These are phyloP conservation scores for Piper betle DNA, from an alignment of 164 flowering plant genomes.

Conservation along the genomic window DNA sequence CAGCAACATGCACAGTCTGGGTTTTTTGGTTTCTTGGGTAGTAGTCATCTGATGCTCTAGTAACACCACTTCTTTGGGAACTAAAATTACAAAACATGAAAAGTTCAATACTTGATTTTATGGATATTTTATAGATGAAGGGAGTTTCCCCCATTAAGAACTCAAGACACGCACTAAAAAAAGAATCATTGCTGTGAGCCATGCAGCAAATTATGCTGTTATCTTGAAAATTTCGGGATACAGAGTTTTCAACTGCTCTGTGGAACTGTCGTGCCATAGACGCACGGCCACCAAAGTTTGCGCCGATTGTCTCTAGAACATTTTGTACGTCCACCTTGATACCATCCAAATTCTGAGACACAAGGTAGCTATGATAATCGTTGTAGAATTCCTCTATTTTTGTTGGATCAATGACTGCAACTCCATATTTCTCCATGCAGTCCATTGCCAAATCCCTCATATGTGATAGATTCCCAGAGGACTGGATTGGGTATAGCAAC, in stretches of 20 bases:
- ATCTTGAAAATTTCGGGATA: constrained; percentile 41
- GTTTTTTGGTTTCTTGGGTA: constrained; percentile 22
- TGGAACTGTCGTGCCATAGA: constrained; percentile 42
- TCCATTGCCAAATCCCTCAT: constrained; percentile 35
- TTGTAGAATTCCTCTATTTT: constrained; percentile 38
- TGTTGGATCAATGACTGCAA: constrained; percentile 42
- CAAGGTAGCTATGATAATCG: constrained; percentile 50
- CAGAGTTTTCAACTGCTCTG: constrained; percentile 43
- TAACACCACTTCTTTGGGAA: constrained; percentile 34
- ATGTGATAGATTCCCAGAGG: constrained; percentile 36
- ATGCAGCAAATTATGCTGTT: constrained; percentile 67
- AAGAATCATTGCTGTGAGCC: constrained; percentile 46
- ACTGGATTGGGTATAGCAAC: constrained; percentile 32
- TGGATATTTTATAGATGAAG: not conserved
- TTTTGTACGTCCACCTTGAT: constrained; percentile 67
- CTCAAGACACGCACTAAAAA: constrained; percentile 27
- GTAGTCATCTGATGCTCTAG: constrained; percentile 65
- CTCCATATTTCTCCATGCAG: constrained; percentile 45
- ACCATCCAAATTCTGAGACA: constrained; percentile 46
- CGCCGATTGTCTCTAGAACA: constrained; percentile 36
- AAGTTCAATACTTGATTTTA: not conserved
- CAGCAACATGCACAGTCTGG: constrained; percentile 47
- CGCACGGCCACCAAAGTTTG: constrained; percentile 42
- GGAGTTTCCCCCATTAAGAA: not conserved
- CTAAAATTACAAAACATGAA: constrained; percentile 16